Conservation (phyloP, 2,329 filamentous ascomycete genomes). For the Trichophyton mentagrophytes region DNA sequence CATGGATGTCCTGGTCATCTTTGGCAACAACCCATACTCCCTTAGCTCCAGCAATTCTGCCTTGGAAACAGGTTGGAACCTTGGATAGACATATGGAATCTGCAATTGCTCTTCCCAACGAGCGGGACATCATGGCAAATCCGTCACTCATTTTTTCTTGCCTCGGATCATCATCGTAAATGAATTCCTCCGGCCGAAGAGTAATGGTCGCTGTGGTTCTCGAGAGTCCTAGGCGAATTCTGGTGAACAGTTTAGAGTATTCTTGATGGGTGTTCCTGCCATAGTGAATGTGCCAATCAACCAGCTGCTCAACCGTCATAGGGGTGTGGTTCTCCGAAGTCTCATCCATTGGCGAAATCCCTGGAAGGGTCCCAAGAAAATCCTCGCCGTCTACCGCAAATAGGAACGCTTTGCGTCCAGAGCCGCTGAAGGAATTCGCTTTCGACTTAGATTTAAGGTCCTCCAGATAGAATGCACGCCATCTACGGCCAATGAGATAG, state of each 20-base stretch:
- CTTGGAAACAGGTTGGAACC: slow-evolving; percentile 43
- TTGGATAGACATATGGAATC: slow-evolving; percentile 27
- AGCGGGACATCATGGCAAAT: slow-evolving; percentile 43
- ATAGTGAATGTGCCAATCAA: slow-evolving; percentile 35
- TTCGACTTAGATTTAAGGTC: slow-evolving; percentile 23
- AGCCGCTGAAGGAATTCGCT: slow-evolving; percentile 13
- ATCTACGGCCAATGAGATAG: slow-evolving; percentile 30
- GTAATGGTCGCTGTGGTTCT: slow-evolving; percentile 31
- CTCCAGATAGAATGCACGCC: slow-evolving; percentile 35
- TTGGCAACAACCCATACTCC: slow-evolving; percentile 48
- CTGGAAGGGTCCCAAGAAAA: slow-evolving; percentile 18
- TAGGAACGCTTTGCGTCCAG: slow-evolving; percentile 26
- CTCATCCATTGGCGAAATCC: slow-evolving; percentile 15
- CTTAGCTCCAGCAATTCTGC: slow-evolving; percentile 47
- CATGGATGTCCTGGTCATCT: slow-evolving; percentile 14
- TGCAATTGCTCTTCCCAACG: slow-evolving; percentile 37
- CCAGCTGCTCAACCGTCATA: slow-evolving; percentile 28
- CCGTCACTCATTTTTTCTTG: slow-evolving; percentile 38
- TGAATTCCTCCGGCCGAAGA: slow-evolving; percentile 27
- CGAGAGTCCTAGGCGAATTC: slow-evolving; percentile 32
- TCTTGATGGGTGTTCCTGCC: slow-evolving; percentile 24
- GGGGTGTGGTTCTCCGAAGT: slow-evolving; percentile 20
- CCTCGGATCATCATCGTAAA: slow-evolving; percentile 22
- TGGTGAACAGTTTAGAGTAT: slow-evolving; percentile 35
- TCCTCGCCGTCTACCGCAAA: slow-evolving; percentile 35